Conservation (phyloP, 257 asterid species). For the Handroanthus guayacan region DNA sequence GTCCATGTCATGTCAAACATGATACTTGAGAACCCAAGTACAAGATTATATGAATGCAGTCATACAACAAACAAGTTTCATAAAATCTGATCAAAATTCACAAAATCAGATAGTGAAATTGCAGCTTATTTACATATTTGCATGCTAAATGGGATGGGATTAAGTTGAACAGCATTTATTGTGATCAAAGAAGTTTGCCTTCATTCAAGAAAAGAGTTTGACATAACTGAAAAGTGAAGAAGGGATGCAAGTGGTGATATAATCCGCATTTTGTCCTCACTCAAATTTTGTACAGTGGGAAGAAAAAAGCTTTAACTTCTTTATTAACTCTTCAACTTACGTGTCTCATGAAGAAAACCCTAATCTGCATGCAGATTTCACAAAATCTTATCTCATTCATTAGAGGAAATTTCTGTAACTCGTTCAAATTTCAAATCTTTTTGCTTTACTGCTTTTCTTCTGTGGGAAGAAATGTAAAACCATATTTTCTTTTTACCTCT, state of each 20-base stretch:
- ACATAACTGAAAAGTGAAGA: neutral
- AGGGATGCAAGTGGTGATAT: constrained; percentile 1
- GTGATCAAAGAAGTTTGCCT: constrained; percentile 23
- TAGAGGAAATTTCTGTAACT: constrained; percentile 29
- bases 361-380: constrained; percentile 47
- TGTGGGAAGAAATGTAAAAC: constrained; percentile 16
- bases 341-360: constrained; percentile 38
- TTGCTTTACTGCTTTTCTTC: constrained; percentile 25
- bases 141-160: neutral
- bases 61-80: neutral
- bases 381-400: constrained; percentile 37
- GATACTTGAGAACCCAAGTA: neutral
- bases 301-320: constrained; percentile 22
- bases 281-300: neutral
- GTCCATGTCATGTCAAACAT: neutral
- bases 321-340: constrained; percentile 33
- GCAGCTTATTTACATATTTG: neutral
- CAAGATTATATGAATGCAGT: neutral
- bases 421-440: neutral
- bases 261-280: constrained; percentile 41
- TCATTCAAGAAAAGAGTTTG: constrained; percentile 10
- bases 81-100: constrained; percentile 9
- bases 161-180: constrained; percentile 14
- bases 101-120: neutral
- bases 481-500: neutral